Evolutionary conservation across 345 rosid species (phyloP).

Genomic region (Carallia brachiata): DNA sequence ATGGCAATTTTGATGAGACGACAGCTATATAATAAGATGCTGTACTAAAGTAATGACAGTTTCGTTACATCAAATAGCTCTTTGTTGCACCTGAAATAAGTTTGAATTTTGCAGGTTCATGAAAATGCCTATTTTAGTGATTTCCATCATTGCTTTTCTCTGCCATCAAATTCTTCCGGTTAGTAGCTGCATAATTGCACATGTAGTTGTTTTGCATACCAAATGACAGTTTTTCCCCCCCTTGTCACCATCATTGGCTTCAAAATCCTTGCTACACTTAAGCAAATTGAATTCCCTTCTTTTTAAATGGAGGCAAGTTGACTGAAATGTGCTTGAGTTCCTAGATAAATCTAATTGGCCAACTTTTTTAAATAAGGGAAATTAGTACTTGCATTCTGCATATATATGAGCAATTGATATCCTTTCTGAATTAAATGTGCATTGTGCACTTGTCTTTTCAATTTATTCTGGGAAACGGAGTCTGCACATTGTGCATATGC

Average conservation of each 20-base stretch:
- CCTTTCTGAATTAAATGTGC: too few species aligned
- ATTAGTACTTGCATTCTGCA: too few species aligned
- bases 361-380: too few species aligned
- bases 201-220: background rate
- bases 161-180: conserved; percentile 79
- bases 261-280: background rate
- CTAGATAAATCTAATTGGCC: too few species aligned
- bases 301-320: background rate
- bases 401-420: too few species aligned
- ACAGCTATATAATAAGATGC: too few species aligned
- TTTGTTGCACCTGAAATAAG: conserved; percentile 16
- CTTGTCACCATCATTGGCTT: background rate
- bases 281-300: background rate
- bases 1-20: too few species aligned
- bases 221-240: background rate
- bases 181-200: background rate
- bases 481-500: background rate
- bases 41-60: too few species aligned
- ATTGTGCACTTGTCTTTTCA: too few species aligned
- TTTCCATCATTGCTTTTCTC: conserved; percentile 91
- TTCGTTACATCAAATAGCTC: background rate
- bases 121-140: conserved; percentile 91
- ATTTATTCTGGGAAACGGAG: too few species aligned
- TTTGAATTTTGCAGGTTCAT: conserved; percentile 60
- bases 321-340: background rate